These are phyloP conservation scores for Hanseniaspora sp. DNA, from an alignment of 1,139 yeast genomes.

Conservation along the genomic window DNA sequence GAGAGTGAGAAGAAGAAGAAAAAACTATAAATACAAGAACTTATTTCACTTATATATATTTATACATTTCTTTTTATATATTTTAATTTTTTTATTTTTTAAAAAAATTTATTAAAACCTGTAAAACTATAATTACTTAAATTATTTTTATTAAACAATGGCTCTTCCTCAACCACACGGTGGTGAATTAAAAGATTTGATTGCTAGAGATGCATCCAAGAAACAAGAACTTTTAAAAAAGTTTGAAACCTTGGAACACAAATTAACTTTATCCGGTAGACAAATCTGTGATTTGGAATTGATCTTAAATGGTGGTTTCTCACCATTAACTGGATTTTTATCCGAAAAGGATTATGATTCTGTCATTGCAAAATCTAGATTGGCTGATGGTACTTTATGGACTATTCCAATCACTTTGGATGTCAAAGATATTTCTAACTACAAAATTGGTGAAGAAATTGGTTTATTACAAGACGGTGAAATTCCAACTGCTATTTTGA, in stretches of 20 bases:
- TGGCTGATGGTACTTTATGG: constrained; percentile 60
- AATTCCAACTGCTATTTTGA: constrained; percentile 65
- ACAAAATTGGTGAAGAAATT: constrained; percentile 50
- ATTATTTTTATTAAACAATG: neutral
- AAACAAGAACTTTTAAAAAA: constrained; percentile 49
- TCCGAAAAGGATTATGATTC: constrained; percentile 67
- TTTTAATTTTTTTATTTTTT: no score
- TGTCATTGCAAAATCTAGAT: constrained; percentile 68
- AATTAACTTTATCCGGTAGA: constrained; percentile 61
- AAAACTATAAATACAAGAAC: no score
- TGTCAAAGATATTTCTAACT: constrained; percentile 37
- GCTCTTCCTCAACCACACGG: constrained; percentile 82
- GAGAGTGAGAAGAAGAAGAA: no score
- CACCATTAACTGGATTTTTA: constrained; percentile 82
- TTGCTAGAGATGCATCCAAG: constrained; percentile 64
- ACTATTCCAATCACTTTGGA: constrained; percentile 89
- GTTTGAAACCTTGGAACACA: constrained; percentile 32
- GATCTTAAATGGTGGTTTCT: constrained; percentile 86
- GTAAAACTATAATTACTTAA: neutral
- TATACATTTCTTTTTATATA: no score
- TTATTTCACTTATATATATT: no score
- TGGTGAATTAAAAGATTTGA: constrained; percentile 73
- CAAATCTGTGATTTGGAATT: constrained; percentile 90
- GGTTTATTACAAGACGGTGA: constrained; percentile 79
- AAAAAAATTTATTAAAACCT: no score